Evolutionary conservation across 306 rosid species (phyloP).

Genomic region (Castanea crenata): DNA sequence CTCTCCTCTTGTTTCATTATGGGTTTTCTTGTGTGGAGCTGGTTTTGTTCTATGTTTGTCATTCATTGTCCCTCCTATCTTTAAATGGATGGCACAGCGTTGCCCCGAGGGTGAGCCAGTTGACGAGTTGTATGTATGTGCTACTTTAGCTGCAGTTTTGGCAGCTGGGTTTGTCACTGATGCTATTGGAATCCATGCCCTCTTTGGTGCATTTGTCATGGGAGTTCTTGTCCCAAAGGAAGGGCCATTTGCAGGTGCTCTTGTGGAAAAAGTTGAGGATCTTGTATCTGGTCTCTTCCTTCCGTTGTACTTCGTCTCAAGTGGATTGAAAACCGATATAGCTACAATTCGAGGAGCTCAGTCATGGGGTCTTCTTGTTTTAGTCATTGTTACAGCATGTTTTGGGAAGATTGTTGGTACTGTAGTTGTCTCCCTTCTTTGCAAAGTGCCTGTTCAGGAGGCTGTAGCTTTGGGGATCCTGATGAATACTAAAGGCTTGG

Average conservation of each 20-base stretch:
- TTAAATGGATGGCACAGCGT: constrained; percentile 58
- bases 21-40: constrained; percentile 74
- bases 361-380: constrained; percentile 79
- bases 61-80: constrained; percentile 49
- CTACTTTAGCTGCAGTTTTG: constrained; percentile 60
- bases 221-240: constrained; percentile 81
- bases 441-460: constrained; percentile 61
- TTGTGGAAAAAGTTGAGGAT: constrained; percentile 90
- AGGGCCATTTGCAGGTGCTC: constrained; percentile 66
- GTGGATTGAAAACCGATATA: constrained; percentile 84
- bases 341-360: constrained; percentile 71
- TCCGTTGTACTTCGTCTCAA: constrained; percentile 83
- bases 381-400: constrained; percentile 75
- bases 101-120: constrained; percentile 80
- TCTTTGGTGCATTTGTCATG: constrained; percentile 90
- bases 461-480: constrained; percentile 72
- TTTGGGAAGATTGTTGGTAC: constrained; percentile 87
- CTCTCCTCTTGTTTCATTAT: constrained; percentile 66
- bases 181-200: constrained; percentile 84
- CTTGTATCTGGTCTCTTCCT: constrained; percentile 81
- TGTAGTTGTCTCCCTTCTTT: constrained; percentile 43
- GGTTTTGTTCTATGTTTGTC: constrained; percentile 44
- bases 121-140: constrained; percentile 64
- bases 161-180: constrained; percentile 85
- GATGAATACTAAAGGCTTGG: constrained; percentile 94